Evolutionary conservation across 2,329 filamentous ascomycete genomes (phyloP), one percentile per base, ranked within the genome.

Genomic region (Alternaria gansuensis): DNA sequence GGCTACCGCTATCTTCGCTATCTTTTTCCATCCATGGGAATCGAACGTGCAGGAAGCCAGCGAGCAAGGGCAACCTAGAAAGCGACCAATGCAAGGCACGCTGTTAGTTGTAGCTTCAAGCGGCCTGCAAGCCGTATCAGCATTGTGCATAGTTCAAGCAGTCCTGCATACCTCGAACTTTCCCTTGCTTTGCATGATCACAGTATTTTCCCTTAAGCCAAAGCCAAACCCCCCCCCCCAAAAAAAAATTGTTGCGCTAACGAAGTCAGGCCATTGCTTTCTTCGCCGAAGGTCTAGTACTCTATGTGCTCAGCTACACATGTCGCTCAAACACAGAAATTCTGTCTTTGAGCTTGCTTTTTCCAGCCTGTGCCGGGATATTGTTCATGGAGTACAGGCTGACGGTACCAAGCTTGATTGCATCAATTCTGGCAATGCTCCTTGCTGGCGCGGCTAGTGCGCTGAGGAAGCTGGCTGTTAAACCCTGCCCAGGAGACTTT

Each of bases 121-220:
- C 5, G 58, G 54, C 48, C 45, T 67, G 11, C 57, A 65, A 46
- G 62, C 70, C 7, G 45, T 67, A n/a, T 66, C 73, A 3, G 61
- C 68, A n/a, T 54, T 69, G 5, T 65, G 71, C 26, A 62, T 60
- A 17, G 44, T 71, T 9, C 73, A 77, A 50, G 69, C 74, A 5
- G 53, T 75, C 8, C 39, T 77, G 21, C 75, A 75, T 53, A 69
- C 69, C 34, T 64, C 65, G 17, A 75, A 77, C 46, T 31, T 76
- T 3, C 60, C 74, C 2, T 68, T 74, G 0, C 54, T 77, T 11
- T 59, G 63, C 21, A 74, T 75, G 68, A 54, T 75, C 7, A 63
- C 64, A 2, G 75, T 76, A 61, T 65, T 72, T 48, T 64, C 41
- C n/a, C n/a, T 14, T 1, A 10, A 23, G 23, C 10, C 5, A 24